phyloP scores from a whole-genome alignment of 1,139 yeast genomes.

The Nakaseomyces kungkrabaensis region DNA sequence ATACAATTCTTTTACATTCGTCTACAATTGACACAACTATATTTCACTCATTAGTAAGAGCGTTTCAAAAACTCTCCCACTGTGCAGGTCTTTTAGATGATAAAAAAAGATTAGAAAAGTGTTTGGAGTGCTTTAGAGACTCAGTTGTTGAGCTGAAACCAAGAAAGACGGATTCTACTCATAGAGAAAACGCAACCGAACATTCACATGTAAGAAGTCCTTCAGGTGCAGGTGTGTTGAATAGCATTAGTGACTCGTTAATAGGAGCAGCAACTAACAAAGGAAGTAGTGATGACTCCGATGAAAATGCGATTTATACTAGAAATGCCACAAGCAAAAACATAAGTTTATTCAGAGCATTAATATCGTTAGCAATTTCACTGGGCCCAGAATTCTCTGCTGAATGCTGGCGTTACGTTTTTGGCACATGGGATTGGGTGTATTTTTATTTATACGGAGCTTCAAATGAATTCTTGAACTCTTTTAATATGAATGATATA shows the following conservation, averaged over 20 bases:
- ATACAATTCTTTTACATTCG: constrained; percentile 48
- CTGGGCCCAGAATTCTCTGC: constrained; percentile 58
- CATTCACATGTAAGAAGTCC: constrained; percentile 12
- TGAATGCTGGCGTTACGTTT: constrained; percentile 56
- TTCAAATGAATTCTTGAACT: constrained; percentile 34
- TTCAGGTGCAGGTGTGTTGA: constrained; percentile 17
- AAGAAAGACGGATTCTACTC: neutral
- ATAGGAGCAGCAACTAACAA: constrained; percentile 37
- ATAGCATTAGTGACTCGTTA: constrained; percentile 47
- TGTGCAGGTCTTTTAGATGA: constrained; percentile 68
- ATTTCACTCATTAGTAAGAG: constrained; percentile 54
- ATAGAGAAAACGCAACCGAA: neutral
- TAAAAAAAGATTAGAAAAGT: constrained; percentile 46
- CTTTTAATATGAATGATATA: constrained; percentile 28
- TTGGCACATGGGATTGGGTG: constrained; percentile 70
- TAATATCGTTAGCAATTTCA: constrained; percentile 66
- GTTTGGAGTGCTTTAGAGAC: constrained; percentile 48
- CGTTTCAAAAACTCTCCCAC: constrained; percentile 73
- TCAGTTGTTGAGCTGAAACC: constrained; percentile 32
- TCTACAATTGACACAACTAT: constrained; percentile 54
- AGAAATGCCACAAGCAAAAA: constrained; percentile 37
- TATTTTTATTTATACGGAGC: constrained; percentile 56
- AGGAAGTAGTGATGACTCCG: neutral
- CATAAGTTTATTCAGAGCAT: constrained; percentile 67
- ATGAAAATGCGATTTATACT: constrained; percentile 9